A percentile compares a stretch with the other conserved stretches of the same genome.
Evolutionary conservation across 1,284 basidiomycete species (phyloP).

Genomic region (Filobasidium uniguttulatum): DNA sequence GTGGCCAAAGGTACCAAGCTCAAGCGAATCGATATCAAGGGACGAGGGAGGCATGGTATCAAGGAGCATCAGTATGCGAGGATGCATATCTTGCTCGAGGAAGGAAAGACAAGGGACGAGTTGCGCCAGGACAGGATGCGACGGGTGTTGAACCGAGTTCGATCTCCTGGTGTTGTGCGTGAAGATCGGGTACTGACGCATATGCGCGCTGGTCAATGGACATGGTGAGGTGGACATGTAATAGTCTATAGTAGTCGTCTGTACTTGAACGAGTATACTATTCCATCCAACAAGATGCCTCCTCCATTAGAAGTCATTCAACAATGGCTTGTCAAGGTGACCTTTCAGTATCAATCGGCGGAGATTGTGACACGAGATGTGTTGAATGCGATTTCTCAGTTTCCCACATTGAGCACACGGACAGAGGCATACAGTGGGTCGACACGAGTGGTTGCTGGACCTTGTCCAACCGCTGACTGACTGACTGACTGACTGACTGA

Average conservation of each 20-base stretch:
- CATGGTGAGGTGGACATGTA: too few species aligned
- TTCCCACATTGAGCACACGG: conserved; percentile 63
- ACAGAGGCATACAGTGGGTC: conserved; percentile 79
- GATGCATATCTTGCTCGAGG: conserved; percentile 63
- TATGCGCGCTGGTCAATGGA: too few species aligned
- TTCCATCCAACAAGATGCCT: too few species aligned
- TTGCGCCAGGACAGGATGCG: conserved; percentile 49
- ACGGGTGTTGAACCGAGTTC: conserved; percentile 58
- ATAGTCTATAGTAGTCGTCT: too few species aligned
- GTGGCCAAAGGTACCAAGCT: conserved; percentile 68
- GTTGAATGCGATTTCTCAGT: conserved; percentile 48
- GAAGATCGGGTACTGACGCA: conserved; percentile 72
- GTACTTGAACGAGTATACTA: too few species aligned
- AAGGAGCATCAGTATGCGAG: conserved; percentile 64
- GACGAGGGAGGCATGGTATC: conserved; percentile 66
- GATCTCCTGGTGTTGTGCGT: conserved; percentile 60
- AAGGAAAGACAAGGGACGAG: conserved; percentile 68
- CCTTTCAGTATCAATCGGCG: conserved; percentile 48
- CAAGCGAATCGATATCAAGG: conserved; percentile 68
- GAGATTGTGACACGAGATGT: conserved; percentile 53
- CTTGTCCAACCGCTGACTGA: conserved; percentile 7
- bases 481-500: conserved; percentile 5
- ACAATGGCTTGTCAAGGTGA: conserved; percentile 62
- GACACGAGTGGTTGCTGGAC: background rate
- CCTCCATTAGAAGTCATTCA: background rate